A percentile compares a stretch with the other conserved stretches of the same genome.
Conservation (phyloP, 2,329 filamentous ascomycete species). For the Mycogone perniciosa region DNA sequence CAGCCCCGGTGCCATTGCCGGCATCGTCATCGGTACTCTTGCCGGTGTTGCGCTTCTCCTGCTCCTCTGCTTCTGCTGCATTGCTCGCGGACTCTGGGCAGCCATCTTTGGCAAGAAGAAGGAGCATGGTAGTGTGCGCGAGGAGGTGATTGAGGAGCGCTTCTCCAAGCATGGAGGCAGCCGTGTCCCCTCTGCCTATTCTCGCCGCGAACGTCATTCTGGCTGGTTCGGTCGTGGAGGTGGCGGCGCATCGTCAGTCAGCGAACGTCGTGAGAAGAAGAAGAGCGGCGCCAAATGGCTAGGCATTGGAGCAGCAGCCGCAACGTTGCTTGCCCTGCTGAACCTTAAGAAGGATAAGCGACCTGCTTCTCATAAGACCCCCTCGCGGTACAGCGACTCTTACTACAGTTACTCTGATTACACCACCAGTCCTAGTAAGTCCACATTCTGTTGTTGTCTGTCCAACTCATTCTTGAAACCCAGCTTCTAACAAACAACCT, state of each 20-base stretch:
- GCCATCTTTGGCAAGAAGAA: constrained; percentile 55
- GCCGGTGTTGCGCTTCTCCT: constrained; percentile 60
- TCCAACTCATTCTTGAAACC: not conserved
- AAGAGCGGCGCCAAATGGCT: constrained; percentile 46
- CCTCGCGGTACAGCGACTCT: constrained; percentile 45
- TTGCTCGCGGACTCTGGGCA: constrained; percentile 56
- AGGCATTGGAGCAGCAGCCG: constrained; percentile 44
- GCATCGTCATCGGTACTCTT: constrained; percentile 71
- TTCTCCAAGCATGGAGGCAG: constrained; percentile 43
- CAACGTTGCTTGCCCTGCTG: constrained; percentile 48
- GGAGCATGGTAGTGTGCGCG: constrained; percentile 24
- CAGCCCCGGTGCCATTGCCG: constrained; percentile 69
- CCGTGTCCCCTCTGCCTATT: constrained; percentile 35
- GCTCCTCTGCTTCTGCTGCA: constrained; percentile 70
- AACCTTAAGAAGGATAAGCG: constrained; percentile 48
- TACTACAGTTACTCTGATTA: constrained; percentile 48
- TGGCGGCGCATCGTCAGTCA: constrained; percentile 32
- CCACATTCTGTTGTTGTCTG: not conserved
- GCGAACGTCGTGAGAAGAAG: constrained; percentile 44
- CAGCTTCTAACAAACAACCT: constrained; percentile 16
- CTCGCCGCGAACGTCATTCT: constrained; percentile 46
- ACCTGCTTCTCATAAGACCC: constrained; percentile 32
- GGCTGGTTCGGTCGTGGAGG: constrained; percentile 52
- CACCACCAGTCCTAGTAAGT: constrained; percentile 46
- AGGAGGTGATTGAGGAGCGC: constrained; percentile 59